Percentiles rank a stretch among this genome's conserved stretches.
phyloP scores from a whole-genome alignment of 352 stramenopile species.

The Plasmopara viticola region DNA sequence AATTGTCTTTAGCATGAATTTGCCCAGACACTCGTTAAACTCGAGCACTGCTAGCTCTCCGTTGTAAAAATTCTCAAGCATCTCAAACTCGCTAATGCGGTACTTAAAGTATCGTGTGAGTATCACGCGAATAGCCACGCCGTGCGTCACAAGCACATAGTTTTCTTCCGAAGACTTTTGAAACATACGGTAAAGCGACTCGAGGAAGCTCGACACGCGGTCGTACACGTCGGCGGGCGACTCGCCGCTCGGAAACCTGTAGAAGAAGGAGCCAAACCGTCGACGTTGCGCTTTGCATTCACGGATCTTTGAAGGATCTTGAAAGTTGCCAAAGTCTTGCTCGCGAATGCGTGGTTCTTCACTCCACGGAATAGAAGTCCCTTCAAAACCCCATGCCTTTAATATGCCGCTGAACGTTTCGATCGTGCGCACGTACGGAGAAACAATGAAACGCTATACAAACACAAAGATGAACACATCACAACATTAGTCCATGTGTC shows the following conservation, averaged over 20 bases:
- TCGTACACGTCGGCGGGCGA: conserved; percentile 86
- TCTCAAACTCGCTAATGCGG: conserved; percentile 78
- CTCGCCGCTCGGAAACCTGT: conserved; percentile 83
- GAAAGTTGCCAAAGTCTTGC: conserved; percentile 89
- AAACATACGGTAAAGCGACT: conserved; percentile 84
- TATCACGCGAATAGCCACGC: conserved; percentile 83
- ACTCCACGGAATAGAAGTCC: conserved; percentile 53
- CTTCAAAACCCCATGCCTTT: conserved; percentile 55
- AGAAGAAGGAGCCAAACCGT: conserved; percentile 86
- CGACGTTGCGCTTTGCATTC: conserved; percentile 73
- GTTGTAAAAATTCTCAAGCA: conserved; percentile 82
- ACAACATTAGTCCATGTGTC: background rate
- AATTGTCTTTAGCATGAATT: conserved; percentile 61
- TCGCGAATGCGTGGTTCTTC: conserved; percentile 86
- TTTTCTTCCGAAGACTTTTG: conserved; percentile 70
- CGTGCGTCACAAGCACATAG: conserved; percentile 84
- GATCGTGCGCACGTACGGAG: conserved; percentile 79
- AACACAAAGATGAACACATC: background rate
- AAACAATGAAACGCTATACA: conserved; percentile 76
- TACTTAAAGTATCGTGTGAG: conserved; percentile 88
- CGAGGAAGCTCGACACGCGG: conserved; percentile 82
- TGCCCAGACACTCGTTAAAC: conserved; percentile 48
- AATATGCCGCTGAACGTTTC: conserved; percentile 83
- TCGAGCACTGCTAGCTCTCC: conserved; percentile 80
- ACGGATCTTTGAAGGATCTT: conserved; percentile 73